Conservation (phyloP, 768 basidiomycete species). For the Rhizopogon salebrosus region DNA sequence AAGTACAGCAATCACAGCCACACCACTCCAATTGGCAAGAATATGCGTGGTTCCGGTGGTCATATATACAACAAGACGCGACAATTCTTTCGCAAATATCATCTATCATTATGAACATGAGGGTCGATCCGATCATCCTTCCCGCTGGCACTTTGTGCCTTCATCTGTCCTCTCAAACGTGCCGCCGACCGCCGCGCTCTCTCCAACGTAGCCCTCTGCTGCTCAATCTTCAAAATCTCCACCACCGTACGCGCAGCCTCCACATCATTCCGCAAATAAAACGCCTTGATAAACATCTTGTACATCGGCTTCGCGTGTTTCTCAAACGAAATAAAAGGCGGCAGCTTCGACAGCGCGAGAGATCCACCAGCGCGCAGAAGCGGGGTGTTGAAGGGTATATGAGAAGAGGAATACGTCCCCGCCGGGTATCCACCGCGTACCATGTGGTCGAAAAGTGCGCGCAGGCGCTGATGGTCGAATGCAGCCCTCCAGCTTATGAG, state of each 20-base stretch:
- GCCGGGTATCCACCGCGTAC: slow-evolving; percentile 55
- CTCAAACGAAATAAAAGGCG: slow-evolving; percentile 45
- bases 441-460: slow-evolving; percentile 61
- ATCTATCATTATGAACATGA: background rate
- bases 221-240: slow-evolving; percentile 48
- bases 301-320: slow-evolving; percentile 65
- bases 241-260: slow-evolving; percentile 48
- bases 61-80: no score
- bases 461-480: slow-evolving; percentile 39
- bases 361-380: slow-evolving; percentile 4
- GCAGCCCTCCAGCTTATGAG: slow-evolving; percentile 47
- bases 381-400: slow-evolving; percentile 43
- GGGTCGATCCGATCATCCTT: background rate
- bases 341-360: slow-evolving; percentile 32
- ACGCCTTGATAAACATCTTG: slow-evolving; percentile 66
- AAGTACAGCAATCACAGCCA: background rate
- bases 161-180: background rate
- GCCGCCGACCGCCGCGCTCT: background rate
- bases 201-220: slow-evolving; percentile 3
- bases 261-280: slow-evolving; percentile 50
- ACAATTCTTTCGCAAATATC: no score
- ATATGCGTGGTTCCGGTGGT: no score
- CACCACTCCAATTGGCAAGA: no score
- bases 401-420: slow-evolving; percentile 19
- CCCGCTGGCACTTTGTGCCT: background rate